Evolutionary conservation across 768 basidiomycete species (phyloP).

Genomic region (Hydnum rufescens): DNA sequence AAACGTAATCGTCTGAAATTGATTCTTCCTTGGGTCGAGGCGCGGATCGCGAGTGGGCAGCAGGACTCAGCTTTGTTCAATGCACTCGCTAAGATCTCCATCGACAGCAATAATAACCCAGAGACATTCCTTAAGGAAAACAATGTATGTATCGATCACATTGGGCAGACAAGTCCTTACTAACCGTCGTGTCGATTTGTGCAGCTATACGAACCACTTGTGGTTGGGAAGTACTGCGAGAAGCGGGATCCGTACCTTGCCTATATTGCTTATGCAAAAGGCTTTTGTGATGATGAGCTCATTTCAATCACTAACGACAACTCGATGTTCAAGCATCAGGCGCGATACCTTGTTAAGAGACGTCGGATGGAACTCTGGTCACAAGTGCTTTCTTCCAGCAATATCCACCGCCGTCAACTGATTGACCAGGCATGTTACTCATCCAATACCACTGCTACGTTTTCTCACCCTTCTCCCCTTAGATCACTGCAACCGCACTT

Average conservation of each 20-base stretch:
- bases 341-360: slow-evolving; percentile 91
- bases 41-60: slow-evolving; percentile 79
- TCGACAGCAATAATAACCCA: slow-evolving; percentile 97
- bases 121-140: slow-evolving; percentile 97
- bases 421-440: slow-evolving; percentile 64
- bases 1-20: slow-evolving; percentile 89
- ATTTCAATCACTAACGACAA: slow-evolving; percentile 96
- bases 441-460: not conserved
- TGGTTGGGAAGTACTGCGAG: slow-evolving; percentile 99
- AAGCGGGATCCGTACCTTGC: slow-evolving; percentile 95
- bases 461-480: slow-evolving; percentile 5
- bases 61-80: slow-evolving; percentile 92
- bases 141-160: slow-evolving; percentile 39
- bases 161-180: not conserved
- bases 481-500: slow-evolving; percentile 87
- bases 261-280: slow-evolving; percentile 98
- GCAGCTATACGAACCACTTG: slow-evolving; percentile 85
- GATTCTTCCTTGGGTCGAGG: slow-evolving; percentile 93
- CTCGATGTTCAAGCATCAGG: slow-evolving; percentile 99
- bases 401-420: slow-evolving; percentile 78
- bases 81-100: slow-evolving; percentile 94
- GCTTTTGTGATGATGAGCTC: slow-evolving; percentile 95
- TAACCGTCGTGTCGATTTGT: slow-evolving; percentile 8
- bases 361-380: slow-evolving; percentile 91
- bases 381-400: slow-evolving; percentile 77